Evolutionary conservation across 805 yeast species (phyloP), one percentile per base, ranked within the genome.

Genomic region (Candida jianshihensis): DNA sequence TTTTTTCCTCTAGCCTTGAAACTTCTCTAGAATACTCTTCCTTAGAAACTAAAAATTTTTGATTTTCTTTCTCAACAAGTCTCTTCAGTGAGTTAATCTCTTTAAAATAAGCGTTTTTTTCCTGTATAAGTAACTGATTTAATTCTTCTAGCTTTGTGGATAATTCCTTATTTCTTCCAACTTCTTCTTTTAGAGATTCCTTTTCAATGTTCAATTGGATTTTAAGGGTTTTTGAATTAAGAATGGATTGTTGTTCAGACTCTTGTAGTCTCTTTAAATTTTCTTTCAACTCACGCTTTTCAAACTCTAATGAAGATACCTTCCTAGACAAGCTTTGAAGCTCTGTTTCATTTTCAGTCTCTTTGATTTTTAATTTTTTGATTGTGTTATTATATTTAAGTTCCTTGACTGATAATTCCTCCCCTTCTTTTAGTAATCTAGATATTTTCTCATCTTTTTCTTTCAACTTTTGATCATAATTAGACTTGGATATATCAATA

Each of bases 351-450:
- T 57, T 56, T 13, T 59, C 63, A 6, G 44, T 13, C 34, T 74
- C 72, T 26, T 64, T 68, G 16, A 67, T 59, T 29, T 76, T 74
- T 38, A 88, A 57, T 43, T 70, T 68, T 42, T 83, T 83, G 34
- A 89, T 75, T 0, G 78, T 66, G 28, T 77, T 84, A 46, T 73
- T 77, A 35, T 78, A 68, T 45, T 73, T 75, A 19, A 86, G 66
- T 48, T 90, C 97, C 41, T 75, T 78, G 40, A 70, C 69, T 0
- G 92, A 76, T 26, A 87, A 59, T 18, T 71, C 74, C 43, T 81
- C 79, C 4, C 95, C 95, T 57, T 88, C 96, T 37, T 72, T 75
- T 51, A 83, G 53, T 20, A 89, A 60, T 38, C 80, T 78, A 14
- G 73, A 70, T 19, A 89, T 76, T 21, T 76, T 72, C 11, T 64